These are phyloP conservation scores for Populus euphratica DNA, from an alignment of 345 rosid genomes.

Conservation along the genomic window DNA sequence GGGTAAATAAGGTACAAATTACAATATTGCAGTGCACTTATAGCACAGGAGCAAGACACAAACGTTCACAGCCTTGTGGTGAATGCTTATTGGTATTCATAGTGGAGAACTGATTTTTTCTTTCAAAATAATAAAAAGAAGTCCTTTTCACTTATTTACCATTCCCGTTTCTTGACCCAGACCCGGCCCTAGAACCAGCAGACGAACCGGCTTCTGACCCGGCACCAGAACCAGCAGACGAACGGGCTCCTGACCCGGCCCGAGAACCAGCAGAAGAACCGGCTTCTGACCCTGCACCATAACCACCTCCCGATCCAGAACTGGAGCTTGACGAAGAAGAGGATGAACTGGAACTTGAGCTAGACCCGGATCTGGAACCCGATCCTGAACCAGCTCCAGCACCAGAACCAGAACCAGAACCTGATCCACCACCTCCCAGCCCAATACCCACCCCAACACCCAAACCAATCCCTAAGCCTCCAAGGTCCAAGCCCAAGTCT, in stretches of 20 bases:
- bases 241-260: conserved; percentile 45
- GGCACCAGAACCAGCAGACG: no score
- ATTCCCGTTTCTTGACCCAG: conserved; percentile 11
- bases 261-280: conserved; percentile 74
- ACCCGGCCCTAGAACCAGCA: background rate
- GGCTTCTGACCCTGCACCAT: conserved; percentile 66
- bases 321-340: conserved; percentile 41
- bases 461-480: conserved; percentile 65
- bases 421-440: conserved; percentile 44
- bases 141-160: background rate
- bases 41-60: no score
- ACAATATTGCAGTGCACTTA: no score
- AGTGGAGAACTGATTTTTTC: background rate
- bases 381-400: conserved; percentile 57
- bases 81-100: no score
- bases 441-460: conserved; percentile 71
- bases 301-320: conserved; percentile 50
- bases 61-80: no score
- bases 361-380: conserved; percentile 51
- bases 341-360: conserved; percentile 50
- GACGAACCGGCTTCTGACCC: conserved; percentile 22
- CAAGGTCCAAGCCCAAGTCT: conserved; percentile 73
- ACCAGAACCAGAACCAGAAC: conserved; percentile 51
- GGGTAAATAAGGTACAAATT: no score
- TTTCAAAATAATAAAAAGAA: no score